Percentiles rank a stretch among this genome's conserved stretches.
Conservation (phyloP, 2,329 filamentous ascomycete genomes). For the Xylaria sp. region DNA sequence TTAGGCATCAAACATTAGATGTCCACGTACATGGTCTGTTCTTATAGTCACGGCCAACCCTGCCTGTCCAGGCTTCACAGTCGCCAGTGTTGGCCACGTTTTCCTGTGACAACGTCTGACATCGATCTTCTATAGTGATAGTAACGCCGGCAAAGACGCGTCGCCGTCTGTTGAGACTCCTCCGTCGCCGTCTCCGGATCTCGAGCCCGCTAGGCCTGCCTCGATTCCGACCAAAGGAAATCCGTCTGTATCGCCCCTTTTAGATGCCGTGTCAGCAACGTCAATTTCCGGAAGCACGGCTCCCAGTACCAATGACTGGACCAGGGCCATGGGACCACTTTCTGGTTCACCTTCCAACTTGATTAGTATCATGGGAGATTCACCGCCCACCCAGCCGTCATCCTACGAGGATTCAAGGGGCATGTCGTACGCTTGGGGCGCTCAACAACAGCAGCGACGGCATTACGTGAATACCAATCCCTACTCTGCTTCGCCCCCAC, state of each 20-base stretch:
- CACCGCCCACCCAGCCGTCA: constrained; percentile 52
- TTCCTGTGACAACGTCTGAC: constrained; percentile 31
- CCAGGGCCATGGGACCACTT: constrained; percentile 46
- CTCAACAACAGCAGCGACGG: constrained; percentile 52
- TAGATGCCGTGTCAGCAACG: constrained; percentile 49
- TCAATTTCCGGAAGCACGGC: constrained; percentile 50
- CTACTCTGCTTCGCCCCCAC: constrained; percentile 49
- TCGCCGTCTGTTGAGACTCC: constrained; percentile 45
- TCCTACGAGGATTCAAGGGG: constrained; percentile 50
- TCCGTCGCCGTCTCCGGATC: constrained; percentile 46
- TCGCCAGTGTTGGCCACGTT: constrained; percentile 2
- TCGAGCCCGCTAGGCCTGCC: constrained; percentile 47
- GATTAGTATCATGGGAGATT: constrained; percentile 53
- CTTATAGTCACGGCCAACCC: constrained; percentile 36
- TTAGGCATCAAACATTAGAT: constrained; percentile 16
- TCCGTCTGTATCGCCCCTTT: constrained; percentile 44
- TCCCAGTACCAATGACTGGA: constrained; percentile 51
- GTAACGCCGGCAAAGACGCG: constrained; percentile 42
- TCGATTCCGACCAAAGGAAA: constrained; percentile 48
- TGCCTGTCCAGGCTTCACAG: constrained; percentile 35
- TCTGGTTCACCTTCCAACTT: constrained; percentile 51
- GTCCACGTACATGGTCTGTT: constrained; percentile 20
- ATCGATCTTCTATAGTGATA: constrained; percentile 36
- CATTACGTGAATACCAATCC: constrained; percentile 46
- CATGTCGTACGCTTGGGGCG: constrained; percentile 50